Evolutionary conservation across 2,329 filamentous ascomycete genomes (phyloP).

Genomic region (Pyricularia sp.): DNA sequence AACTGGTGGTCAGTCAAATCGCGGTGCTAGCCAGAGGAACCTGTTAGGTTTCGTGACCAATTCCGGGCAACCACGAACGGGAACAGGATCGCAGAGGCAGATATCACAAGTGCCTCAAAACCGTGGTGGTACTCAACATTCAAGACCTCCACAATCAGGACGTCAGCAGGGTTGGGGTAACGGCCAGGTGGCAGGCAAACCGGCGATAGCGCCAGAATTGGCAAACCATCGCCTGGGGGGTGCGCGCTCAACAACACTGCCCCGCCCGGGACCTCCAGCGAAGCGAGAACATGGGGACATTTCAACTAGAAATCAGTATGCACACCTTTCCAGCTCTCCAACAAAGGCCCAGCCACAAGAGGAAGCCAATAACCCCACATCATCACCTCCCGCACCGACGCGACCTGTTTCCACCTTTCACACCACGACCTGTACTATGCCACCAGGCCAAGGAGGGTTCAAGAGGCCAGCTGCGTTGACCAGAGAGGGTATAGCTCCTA

Average conservation of each 20-base stretch:
- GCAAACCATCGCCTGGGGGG: constrained; percentile 32
- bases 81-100: constrained; percentile 5
- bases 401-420: constrained; percentile 38
- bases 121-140: constrained; percentile 3
- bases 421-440: constrained; percentile 36
- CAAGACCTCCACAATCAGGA: constrained; percentile 1
- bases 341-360: constrained; percentile 9
- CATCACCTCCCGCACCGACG: constrained; percentile 21
- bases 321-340: constrained; percentile 51
- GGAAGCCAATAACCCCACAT: constrained; percentile 12
- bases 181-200: constrained; percentile 7
- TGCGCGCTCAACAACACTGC: constrained; percentile 16
- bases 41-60: constrained; percentile 29
- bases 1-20: not conserved
- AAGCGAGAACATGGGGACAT: constrained; percentile 12
- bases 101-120: constrained; percentile 5
- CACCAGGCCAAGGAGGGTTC: constrained; percentile 24
- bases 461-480: constrained; percentile 33
- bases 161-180: constrained; percentile 3
- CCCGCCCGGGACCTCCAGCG: constrained; percentile 19
- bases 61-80: constrained; percentile 9
- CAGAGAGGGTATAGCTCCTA: constrained; percentile 32
- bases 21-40: constrained; percentile 24
- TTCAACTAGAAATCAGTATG: constrained; percentile 35
- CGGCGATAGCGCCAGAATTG: constrained; percentile 21